Conservation (phyloP, 768 basidiomycete species). For the Leccinum broughii region DNA sequence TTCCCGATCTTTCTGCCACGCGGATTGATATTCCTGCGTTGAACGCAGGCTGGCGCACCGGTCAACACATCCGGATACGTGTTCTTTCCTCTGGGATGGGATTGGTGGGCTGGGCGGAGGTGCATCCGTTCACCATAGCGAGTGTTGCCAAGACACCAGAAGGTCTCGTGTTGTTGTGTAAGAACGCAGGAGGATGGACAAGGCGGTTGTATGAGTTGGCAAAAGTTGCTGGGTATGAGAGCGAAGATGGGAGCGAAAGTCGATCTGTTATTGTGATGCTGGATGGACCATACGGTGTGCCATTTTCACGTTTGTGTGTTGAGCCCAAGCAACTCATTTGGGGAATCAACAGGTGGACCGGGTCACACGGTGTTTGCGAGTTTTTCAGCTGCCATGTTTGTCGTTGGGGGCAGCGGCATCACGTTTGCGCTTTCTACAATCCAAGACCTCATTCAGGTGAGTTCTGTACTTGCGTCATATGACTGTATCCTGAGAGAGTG, state of each 20-base stretch:
- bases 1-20: conserved; percentile 48
- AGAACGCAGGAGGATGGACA: conserved; percentile 54
- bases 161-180: conserved; percentile 52
- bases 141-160: conserved; percentile 40
- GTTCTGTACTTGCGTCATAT: neutral
- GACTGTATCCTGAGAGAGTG: conserved; percentile 3
- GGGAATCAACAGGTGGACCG: conserved; percentile 36
- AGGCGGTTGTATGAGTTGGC: conserved; percentile 36
- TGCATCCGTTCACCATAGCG: conserved; percentile 57
- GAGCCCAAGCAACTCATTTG: conserved; percentile 2
- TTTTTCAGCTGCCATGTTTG: conserved; percentile 54
- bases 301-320: neutral
- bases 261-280: conserved; percentile 42
- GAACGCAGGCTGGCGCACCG: conserved; percentile 55
- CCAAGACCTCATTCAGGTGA: too few relatives aligned
- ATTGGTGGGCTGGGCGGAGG: conserved; percentile 41
- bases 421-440: conserved; percentile 46
- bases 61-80: conserved; percentile 60
- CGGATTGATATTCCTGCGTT: conserved; percentile 46
- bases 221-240: conserved; percentile 30
- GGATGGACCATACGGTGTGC: conserved; percentile 55
- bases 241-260: conserved; percentile 26
- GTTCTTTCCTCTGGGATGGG: conserved; percentile 43
- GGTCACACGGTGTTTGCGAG: conserved; percentile 49
- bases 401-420: conserved; percentile 64